Evolutionary conservation across 352 stramenopile species (phyloP), one percentile per base, ranked within the genome.

Genomic region (Globisporangium uncinulatum): DNA sequence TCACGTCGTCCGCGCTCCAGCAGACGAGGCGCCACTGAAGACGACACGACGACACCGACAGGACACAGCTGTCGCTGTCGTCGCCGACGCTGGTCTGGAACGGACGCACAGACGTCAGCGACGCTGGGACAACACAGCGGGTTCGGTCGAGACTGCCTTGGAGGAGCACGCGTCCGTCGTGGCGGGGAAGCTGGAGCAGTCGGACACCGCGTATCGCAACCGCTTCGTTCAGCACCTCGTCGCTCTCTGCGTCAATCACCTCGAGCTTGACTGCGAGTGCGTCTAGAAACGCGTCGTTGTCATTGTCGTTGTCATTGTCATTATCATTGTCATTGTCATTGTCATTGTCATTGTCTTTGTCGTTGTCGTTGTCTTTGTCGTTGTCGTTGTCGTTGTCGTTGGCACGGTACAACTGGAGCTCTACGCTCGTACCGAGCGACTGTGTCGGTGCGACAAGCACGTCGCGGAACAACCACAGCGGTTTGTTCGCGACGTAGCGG

Each of bases 401-500:
- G 8, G 20, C 15, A 6, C 34, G 13, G n/a, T 82, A 37, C 17
- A 88, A 57, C 43, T 86, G 51, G 0, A 87, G 61, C 42, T 82
- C 67, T 24, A 83, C 75, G 29, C 59, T 85, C 0, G 76, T 75
- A 49, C 65, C 74, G 32, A 77, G 52, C 19, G 71, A 72, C 19
- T 67, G 69, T 45, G 69, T 79, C 17, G 80, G 73, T 34, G 69
- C 59, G 1, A 67, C 59, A 29, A 89, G 15, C 5, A 88, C 66
- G 54, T 93, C 83, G 45, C 83, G 80, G 20, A 93, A 84, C 32
- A 72, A 78, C 4, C 86, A 34, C 34, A 90, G 59, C 0, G 75
- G 65, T 17, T 86, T 85, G 65, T 93, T 93, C 19, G 83, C 73
- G 31, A 71, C 73, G 52, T 88, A 93, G 0, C 46, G 32, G 1